These are phyloP conservation scores for Pinus tabuliformis DNA, from an alignment of 75 land plant species.

Conservation along the genomic window DNA sequence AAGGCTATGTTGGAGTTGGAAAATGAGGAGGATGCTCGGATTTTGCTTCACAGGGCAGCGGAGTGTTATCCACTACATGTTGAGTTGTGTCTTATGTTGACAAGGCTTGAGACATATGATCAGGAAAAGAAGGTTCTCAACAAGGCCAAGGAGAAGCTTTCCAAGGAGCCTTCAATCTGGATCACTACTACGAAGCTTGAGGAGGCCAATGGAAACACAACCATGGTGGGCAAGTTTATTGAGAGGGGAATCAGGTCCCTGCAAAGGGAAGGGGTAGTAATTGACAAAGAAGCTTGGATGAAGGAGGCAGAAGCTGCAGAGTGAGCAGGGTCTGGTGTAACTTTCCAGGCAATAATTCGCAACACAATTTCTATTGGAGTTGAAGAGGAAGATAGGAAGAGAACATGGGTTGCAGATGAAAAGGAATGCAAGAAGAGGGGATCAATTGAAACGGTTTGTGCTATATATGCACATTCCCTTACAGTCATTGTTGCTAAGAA, in stretches of 20 bases:
- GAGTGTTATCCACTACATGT: conserved; percentile 94
- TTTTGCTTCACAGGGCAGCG: conserved; percentile 80
- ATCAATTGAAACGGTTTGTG: conserved; percentile 93
- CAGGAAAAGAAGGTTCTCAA: conserved; percentile 86
- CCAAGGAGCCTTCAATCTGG: conserved; percentile 89
- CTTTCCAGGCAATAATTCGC: conserved; percentile 81
- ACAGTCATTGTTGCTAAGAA: conserved; percentile 86
- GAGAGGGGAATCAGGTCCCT: conserved; percentile 74
- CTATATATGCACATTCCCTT: conserved; percentile 90
- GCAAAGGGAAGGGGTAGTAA: conserved; percentile 70
- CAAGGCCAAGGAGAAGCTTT: conserved; percentile 76
- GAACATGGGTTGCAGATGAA: conserved; percentile 99
- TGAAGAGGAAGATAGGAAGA: conserved; percentile 92
- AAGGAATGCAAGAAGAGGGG: conserved; percentile 95
- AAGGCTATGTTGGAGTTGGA: conserved; percentile 93
- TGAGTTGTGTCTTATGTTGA: conserved; percentile 93
- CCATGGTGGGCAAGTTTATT: conserved; percentile 67
- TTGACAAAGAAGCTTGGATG: conserved; percentile 95
- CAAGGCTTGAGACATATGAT: conserved; percentile 85
- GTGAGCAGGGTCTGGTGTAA: conserved; percentile 79
- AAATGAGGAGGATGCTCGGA: conserved; percentile 89
- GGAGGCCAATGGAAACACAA: conserved; percentile 89
- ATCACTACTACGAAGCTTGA: conserved; percentile 96
- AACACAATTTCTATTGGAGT: conserved; percentile 84
- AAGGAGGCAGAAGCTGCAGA: conserved; percentile 99